phyloP scores from a whole-genome alignment of 768 basidiomycete genomes.

The Podaxis mareebaensis region DNA sequence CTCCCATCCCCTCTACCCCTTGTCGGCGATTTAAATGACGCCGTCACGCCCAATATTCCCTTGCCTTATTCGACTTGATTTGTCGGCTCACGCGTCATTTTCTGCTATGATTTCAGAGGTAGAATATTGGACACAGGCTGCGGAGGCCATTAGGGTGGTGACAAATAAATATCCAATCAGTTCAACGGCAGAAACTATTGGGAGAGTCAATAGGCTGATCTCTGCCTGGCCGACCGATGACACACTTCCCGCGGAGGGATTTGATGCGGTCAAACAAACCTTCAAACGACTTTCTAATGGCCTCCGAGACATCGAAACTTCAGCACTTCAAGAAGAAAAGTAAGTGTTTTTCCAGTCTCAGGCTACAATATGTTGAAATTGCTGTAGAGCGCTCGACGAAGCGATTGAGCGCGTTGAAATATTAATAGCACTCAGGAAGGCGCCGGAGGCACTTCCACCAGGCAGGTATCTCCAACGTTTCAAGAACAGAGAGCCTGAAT shows the following conservation, averaged over 20 bases:
- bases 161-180: conserved; percentile 54
- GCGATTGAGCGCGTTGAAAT: conserved; percentile 69
- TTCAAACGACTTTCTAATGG: conserved; percentile 64
- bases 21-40: conserved; percentile 16
- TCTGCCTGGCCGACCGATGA: conserved; percentile 75
- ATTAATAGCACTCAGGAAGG: conserved; percentile 72
- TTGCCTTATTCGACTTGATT: conserved; percentile 17
- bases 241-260: conserved; percentile 63
- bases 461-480: conserved; percentile 38
- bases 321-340: conserved; percentile 66
- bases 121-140: conserved; percentile 74
- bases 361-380: conserved; percentile 1
- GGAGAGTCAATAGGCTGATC: conserved; percentile 73
- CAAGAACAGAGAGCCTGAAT: background rate
- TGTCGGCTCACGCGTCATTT: conserved; percentile 20
- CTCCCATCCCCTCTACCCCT: conserved; percentile 8
- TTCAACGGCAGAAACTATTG: conserved; percentile 57
- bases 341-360: conserved; percentile 32
- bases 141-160: conserved; percentile 55
- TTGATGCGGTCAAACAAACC: conserved; percentile 60
- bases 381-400: conserved; percentile 64
- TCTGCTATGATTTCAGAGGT: conserved; percentile 50
- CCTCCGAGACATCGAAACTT: conserved; percentile 59
- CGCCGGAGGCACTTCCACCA: conserved; percentile 58
- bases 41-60: conserved; percentile 7